Base-by-base conservation (phyloP, 306 rosid genomes). In the Ochetophila trinervis region DNA sequence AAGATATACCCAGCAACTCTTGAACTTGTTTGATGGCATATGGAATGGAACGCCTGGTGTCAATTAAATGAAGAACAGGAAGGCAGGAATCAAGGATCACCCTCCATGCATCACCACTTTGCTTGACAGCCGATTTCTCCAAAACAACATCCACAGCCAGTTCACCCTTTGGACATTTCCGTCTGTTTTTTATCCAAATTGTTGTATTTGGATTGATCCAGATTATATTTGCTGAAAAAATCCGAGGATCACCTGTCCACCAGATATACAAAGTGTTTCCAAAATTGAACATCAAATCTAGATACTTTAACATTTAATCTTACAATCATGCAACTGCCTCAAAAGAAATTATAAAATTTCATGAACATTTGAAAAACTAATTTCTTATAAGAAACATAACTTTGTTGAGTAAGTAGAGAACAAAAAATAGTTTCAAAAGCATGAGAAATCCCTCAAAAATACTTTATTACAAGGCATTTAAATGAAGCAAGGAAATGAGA, bases 81-180 rank as follows among this genome's bases (percentile, higher is more conserved):
- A 93, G 94, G 78, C 99, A 93, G 4, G 86, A 89, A 65, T 93
- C 97, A 2, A 87, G 78, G 14, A 90, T 83, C 66, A 78, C 81
- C 78, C 99, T 93, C 99, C 99, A 93, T 23, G 99, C 96, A 81
- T 93, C 99, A 42, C 99, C 99, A 55, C 83, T 88, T 79, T 78
- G 83, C 68, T 90, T 93, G 27, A 90, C 78, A 10, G 78, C 88
- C 1, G 82, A 73, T 79, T 87, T 84, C 76, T 90, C 99, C 51
- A 90, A 75, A 82, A 76, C 52, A 65, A 93, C 57, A 37, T 93
- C 97, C 68, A 93, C 42, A 0, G 99, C 99, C 75, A 88, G 59
- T 78, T 90, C 97, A 62, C 99, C 99, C 66, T 79, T 68, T n/a
- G 76, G 70, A 71, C 85, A 74, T 60, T 77, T 79, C 56, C 59